Evolutionary conservation across 768 basidiomycete species (phyloP).

Genomic region (Ramaria rubella): DNA sequence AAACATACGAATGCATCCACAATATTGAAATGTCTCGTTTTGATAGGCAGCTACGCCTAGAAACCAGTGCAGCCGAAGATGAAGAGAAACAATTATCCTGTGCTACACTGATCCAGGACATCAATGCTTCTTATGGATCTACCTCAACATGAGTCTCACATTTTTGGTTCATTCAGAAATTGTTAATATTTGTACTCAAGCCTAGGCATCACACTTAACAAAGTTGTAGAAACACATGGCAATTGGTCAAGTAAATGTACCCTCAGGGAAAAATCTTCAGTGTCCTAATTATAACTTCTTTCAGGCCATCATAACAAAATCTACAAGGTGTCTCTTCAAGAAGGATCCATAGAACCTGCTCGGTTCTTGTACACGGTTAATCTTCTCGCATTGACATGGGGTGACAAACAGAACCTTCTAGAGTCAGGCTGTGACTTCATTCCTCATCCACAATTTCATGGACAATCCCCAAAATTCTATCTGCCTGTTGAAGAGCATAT

Average conservation of each 20-base stretch:
- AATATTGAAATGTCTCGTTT: neutral
- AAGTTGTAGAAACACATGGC: neutral
- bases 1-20: neutral
- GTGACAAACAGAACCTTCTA: slow-evolving; percentile 32
- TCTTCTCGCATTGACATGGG: slow-evolving; percentile 27
- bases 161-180: neutral
- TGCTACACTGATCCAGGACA: neutral
- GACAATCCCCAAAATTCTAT: slow-evolving; percentile 15
- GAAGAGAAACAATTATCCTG: neutral
- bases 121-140: neutral
- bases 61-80: neutral
- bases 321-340: neutral
- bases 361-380: slow-evolving; percentile 27
- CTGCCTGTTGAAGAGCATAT: slow-evolving; percentile 22
- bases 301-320: too few relatives aligned
- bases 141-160: neutral
- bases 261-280: neutral
- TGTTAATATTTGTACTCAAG: too few relatives aligned
- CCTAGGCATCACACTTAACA: neutral
- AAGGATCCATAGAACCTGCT: neutral
- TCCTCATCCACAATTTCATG: slow-evolving; percentile 22
- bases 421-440: slow-evolving; percentile 23
- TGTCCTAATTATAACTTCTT: too few relatives aligned
- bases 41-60: neutral
- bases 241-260: neutral